These are phyloP conservation scores for Venturia carpophila DNA, from an alignment of 2,329 filamentous ascomycete genomes.

Conservation along the genomic window DNA sequence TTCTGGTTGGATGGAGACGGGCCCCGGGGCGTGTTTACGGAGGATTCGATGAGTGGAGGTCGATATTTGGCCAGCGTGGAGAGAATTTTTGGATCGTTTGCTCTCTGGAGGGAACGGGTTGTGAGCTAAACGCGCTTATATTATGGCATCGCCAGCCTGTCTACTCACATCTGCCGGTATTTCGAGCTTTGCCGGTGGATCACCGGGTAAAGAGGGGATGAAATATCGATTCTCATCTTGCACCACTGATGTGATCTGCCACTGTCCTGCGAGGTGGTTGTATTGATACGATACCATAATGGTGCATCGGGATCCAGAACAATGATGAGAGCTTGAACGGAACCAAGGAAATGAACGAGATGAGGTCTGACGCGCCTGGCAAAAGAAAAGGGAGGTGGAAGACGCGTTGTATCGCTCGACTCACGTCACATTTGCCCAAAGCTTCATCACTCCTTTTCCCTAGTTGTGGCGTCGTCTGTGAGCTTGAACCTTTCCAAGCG, in stretches of 20 bases:
- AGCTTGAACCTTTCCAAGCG: not conserved
- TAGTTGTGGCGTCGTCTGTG: not conserved
- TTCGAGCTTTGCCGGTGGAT: constrained; percentile 10
- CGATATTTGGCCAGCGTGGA: constrained; percentile 9
- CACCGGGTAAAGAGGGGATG: constrained; percentile 11
- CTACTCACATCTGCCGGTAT: constrained; percentile 14
- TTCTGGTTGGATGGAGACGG: not conserved
- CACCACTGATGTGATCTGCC: not conserved
- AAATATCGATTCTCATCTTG: not conserved
- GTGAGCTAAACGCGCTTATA: not conserved
- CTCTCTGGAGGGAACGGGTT: constrained; percentile 2
- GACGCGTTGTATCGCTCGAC: constrained; percentile 2
- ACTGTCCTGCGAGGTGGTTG: constrained; percentile 14
- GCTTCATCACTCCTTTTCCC: not conserved
- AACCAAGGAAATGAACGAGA: not conserved
- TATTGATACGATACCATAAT: constrained; percentile 11
- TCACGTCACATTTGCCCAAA: constrained; percentile 1
- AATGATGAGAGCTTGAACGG: not conserved
- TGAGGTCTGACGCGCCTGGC: not conserved
- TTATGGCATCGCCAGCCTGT: not conserved
- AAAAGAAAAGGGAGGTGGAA: not conserved
- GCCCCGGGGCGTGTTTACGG: not conserved
- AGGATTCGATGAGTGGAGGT: constrained; percentile 12
- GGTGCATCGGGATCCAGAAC: not conserved
- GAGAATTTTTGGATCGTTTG: constrained; percentile 15